Evolutionary conservation across 306 rosid genomes (phyloP).

Genomic region (Castanospermum australe): DNA sequence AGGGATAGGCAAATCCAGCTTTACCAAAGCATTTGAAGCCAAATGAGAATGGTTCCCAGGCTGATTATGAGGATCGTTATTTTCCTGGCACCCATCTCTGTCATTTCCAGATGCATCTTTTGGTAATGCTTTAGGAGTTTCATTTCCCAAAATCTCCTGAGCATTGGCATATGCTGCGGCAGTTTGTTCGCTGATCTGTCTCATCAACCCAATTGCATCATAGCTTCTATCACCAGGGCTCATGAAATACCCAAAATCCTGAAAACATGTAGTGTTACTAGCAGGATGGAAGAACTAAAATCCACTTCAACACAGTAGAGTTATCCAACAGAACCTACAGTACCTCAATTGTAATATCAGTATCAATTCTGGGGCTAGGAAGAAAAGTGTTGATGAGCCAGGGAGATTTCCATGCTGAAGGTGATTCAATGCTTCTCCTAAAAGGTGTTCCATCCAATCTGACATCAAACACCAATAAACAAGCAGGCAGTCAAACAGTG

Average conservation of each 20-base stretch:
- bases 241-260: constrained; percentile 83
- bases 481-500: constrained; percentile 22
- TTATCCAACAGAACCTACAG: constrained; percentile 16
- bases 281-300: background rate
- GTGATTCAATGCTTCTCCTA: constrained; percentile 82
- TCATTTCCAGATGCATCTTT: constrained; percentile 29
- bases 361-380: constrained; percentile 62
- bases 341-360: constrained; percentile 82
- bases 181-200: constrained; percentile 74
- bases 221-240: constrained; percentile 88
- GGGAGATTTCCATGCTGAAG: constrained; percentile 96
- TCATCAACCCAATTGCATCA: constrained; percentile 87
- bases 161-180: constrained; percentile 83
- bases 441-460: constrained; percentile 85
- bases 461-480: constrained; percentile 18
- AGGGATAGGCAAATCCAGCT: background rate
- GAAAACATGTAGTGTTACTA: constrained; percentile 28
- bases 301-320: background rate
- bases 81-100: constrained; percentile 33
- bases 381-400: constrained; percentile 79
- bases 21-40: constrained; percentile 61
- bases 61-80: constrained; percentile 24
- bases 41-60: constrained; percentile 41
- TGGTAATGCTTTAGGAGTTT: constrained; percentile 51
- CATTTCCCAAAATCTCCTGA: constrained; percentile 72